phyloP scores from a whole-genome alignment of 371 early-diverging fungal species.

The Lichtheimia ramosa region DNA sequence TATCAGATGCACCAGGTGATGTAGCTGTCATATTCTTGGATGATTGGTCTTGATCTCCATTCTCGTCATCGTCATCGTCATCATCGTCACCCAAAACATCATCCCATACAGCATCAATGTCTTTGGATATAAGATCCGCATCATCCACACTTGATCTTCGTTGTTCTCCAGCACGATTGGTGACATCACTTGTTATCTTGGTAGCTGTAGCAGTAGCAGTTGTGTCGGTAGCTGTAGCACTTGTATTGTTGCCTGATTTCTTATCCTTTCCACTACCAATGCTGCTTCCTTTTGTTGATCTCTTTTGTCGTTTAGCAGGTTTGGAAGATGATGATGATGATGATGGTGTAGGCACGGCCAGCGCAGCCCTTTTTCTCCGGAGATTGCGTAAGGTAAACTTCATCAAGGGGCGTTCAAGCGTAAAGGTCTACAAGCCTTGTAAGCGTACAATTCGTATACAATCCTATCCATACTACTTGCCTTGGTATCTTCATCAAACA shows the following conservation, averaged over 20 bases:
- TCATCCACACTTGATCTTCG: conserved; percentile 11
- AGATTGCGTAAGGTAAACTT: conserved; percentile 11
- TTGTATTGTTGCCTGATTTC: too few relatives aligned
- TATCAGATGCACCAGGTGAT: conserved; percentile 5
- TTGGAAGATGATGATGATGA: too few relatives aligned
- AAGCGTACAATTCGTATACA: neutral
- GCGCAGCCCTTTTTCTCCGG: neutral
- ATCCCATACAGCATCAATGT: conserved; percentile 1
- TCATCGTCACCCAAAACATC: conserved; percentile 10
- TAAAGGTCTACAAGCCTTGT: conserved; percentile 8
- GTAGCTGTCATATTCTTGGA: neutral
- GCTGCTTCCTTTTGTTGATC: too few relatives aligned
- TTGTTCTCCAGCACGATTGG: neutral
- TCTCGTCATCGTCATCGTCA: conserved; percentile 15
- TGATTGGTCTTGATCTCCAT: conserved; percentile 2
- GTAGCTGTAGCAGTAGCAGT: too few relatives aligned
- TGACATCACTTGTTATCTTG: neutral
- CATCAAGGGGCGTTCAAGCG: conserved; percentile 7
- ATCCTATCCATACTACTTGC: neutral
- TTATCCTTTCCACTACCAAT: too few relatives aligned
- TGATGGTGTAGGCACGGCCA: conserved; percentile 1
- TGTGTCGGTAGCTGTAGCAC: too few relatives aligned
- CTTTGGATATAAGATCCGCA: conserved; percentile 6
- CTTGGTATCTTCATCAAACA: conserved; percentile 4
- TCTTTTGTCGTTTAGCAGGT: too few relatives aligned